phyloP scores from a whole-genome alignment of 2,329 filamentous ascomycete genomes.

The Aureobasidium zeae region DNA sequence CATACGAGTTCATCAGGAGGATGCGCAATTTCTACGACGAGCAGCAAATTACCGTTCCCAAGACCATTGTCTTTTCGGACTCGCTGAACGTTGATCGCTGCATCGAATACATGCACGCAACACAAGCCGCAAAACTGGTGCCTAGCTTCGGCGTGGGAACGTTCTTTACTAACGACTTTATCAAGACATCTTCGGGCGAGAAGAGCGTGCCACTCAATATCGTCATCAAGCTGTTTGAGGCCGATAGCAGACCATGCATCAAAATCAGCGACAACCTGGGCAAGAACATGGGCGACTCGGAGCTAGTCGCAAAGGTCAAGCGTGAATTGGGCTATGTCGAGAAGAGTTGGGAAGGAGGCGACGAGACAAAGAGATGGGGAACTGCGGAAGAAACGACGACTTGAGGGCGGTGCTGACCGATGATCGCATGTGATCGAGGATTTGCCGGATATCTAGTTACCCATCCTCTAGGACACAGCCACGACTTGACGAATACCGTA shows the following conservation, averaged over 20 bases:
- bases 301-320: slow-evolving; percentile 75
- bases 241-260: slow-evolving; percentile 68
- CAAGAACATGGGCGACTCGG: slow-evolving; percentile 87
- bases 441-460: neutral
- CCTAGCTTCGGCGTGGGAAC: slow-evolving; percentile 92
- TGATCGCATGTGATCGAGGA: slow-evolving; percentile 4
- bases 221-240: slow-evolving; percentile 91
- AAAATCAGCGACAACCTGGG: slow-evolving; percentile 84
- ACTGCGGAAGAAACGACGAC: slow-evolving; percentile 6
- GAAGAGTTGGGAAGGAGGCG: slow-evolving; percentile 70
- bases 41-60: slow-evolving; percentile 66
- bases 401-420: too few relatives aligned
- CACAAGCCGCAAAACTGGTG: slow-evolving; percentile 70
- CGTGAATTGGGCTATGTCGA: slow-evolving; percentile 76
- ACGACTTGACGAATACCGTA: slow-evolving; percentile 8
- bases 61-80: slow-evolving; percentile 91
- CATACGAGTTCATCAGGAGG: slow-evolving; percentile 64
- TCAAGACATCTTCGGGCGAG: slow-evolving; percentile 57
- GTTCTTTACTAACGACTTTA: slow-evolving; percentile 87
- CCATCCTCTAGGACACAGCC: too few relatives aligned
- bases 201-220: slow-evolving; percentile 94
- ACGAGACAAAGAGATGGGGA: slow-evolving; percentile 78
- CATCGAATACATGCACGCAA: slow-evolving; percentile 76
- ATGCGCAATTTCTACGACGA: slow-evolving; percentile 74
- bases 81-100: slow-evolving; percentile 86